Conservation (phyloP, 2,329 filamentous ascomycete species). For the Trichophyton mentagrophytes region DNA sequence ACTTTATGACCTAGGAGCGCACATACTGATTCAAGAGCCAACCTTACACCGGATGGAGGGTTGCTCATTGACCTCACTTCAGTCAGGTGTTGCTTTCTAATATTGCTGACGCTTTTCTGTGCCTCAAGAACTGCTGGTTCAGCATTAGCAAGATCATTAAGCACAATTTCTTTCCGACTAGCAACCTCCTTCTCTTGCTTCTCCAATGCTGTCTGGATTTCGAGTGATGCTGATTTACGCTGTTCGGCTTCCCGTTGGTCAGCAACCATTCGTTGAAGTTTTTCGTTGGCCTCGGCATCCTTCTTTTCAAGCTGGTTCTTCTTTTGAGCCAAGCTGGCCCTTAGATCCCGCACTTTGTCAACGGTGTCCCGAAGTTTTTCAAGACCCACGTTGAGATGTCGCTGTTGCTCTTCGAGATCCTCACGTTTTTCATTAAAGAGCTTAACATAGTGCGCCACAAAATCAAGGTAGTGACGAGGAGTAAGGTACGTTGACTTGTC, state of each 20-base stretch:
- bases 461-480: constrained; percentile 92
- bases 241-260: constrained; percentile 92
- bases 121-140: constrained; percentile 89
- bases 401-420: constrained; percentile 95
- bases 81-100: constrained; percentile 91
- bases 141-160: constrained; percentile 75
- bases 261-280: constrained; percentile 90
- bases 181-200: constrained; percentile 84
- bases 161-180: constrained; percentile 66
- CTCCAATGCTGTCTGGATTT: constrained; percentile 77
- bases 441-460: constrained; percentile 93
- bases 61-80: constrained; percentile 96
- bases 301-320: constrained; percentile 87
- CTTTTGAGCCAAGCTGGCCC: constrained; percentile 84
- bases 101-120: constrained; percentile 93
- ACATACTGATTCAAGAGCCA: constrained; percentile 93
- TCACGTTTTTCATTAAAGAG: constrained; percentile 97
- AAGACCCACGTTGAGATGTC: constrained; percentile 93
- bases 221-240: constrained; percentile 72
- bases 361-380: constrained; percentile 96
- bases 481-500: constrained; percentile 87
- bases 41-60: constrained; percentile 76
- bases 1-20: constrained; percentile 84
- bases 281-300: constrained; percentile 90
- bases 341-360: constrained; percentile 87